Evolutionary conservation across 345 rosid species (phyloP), one percentile per base, ranked within the genome.

Genomic region (Litchi chinensis): DNA sequence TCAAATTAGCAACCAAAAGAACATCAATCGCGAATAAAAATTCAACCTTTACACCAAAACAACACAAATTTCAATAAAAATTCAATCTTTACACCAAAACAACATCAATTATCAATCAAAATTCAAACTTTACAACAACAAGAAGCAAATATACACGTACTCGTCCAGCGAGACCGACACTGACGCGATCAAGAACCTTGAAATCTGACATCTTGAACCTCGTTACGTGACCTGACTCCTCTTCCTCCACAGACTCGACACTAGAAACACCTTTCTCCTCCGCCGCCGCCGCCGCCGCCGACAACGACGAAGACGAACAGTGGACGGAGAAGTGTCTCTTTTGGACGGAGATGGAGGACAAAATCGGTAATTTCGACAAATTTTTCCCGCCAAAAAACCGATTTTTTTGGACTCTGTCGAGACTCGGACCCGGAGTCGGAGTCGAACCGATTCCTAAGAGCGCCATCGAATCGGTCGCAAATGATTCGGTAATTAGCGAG

Each of bases 111-210:
- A 11, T 68, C 26, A 5, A 22, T 4, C 22, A 68, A 19, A 19
- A 62, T 64, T 72, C 3, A 60, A 46, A 57, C 60, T 48, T 28
- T 32, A 32, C 37, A 32, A 32, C 3, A 3, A 32, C 86, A 63
- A 52, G 18, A 54, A 54, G 2, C 16, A 54, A 60, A 16, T 32
- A 68, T 2, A 43, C 43, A 28, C 71, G 74, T 91, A 95, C 99
- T 93, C 94, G 84, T 24, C 98, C 97, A 6, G 92, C 92, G 81
- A 93, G 96, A 82, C 99, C 99, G 60, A 85, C 71, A 78, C 98
- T 95, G 78, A 93, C 95, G 69, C 87, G 86, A 82, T 92, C 91
- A 81, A 93, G 93, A 69, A 92, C 77, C 84, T 86, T 86, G 77
- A 93, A 93, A 86, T 93, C 98, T 66, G 91, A 85, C 93, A 89